Base-by-base conservation (phyloP, 108 stramenopile genomes). In the Skeletonema menzelii region DNA sequence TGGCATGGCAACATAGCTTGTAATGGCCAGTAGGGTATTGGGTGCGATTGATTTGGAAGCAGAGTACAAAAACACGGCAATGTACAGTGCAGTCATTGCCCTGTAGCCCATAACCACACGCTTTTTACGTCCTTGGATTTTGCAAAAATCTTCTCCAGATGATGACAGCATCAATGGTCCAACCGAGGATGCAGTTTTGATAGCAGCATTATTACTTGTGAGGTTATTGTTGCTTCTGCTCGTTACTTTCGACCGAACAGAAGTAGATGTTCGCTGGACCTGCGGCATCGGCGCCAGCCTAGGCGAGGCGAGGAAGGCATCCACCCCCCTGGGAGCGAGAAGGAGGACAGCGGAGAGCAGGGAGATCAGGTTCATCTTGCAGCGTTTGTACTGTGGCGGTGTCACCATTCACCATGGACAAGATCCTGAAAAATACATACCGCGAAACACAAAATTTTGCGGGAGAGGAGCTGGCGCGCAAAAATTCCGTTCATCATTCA, bases 51-150 rank as follows among this genome's bases (percentile, higher is more conserved):
- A 47, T 14, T 57, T 64, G 12, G 57, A 34, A 66, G 57, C 37
- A 11, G 70, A 57, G 32, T 49, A 13, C 12, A 63, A 13, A 1
- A 42, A 58, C 3, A 59, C 49, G 2, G 59, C 30, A 27, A 72
- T 28, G 27, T 70, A 61, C 20, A 72, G 57, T 17, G 61, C 46
- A 1, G 60, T 53, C 32, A 72, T 69, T 8, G 77, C 69, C 53
- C 63, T 67, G 63, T 85, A 85, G 34, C 85, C 85, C 20, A 69
- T 27, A n/a, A 68, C 56, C 13, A 85, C 68, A 31, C 85, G 69
- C 14, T 80, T 79, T 56, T 85, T 85, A 19, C 85, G 72, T 32
- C 82, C 82, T 37, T 64, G 63, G 12, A 77, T 62, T 63, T 64
- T 77, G 37, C 19, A 19, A 47, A 19, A 47, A 5, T n/a, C 46